These are phyloP conservation scores for Mortierella alpina DNA, from an alignment of 192 early-diverging fungal genomes.

Conservation along the genomic window DNA sequence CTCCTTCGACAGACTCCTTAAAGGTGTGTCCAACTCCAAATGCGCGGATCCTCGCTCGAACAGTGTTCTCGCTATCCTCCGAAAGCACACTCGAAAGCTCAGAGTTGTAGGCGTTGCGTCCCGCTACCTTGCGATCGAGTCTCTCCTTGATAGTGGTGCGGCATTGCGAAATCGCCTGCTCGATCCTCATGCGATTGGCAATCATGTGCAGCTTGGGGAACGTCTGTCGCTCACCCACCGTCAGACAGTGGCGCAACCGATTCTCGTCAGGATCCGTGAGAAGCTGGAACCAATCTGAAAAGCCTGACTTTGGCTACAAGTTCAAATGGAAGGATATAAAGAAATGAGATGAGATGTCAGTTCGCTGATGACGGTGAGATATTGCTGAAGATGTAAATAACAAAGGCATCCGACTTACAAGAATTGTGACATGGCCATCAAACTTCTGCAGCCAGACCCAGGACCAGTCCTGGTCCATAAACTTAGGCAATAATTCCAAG, in stretches of 20 bases:
- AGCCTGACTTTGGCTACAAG: slow-evolving; percentile 62
- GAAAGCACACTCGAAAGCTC: slow-evolving; percentile 12
- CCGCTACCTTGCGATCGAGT: slow-evolving; percentile 30
- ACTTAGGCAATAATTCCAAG: slow-evolving; percentile 78
- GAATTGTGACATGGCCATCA: slow-evolving; percentile 89
- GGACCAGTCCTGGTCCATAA: slow-evolving; percentile 84
- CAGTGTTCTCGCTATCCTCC: slow-evolving; percentile 50
- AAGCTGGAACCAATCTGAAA: slow-evolving; percentile 73
- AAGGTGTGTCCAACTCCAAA: slow-evolving; percentile 17
- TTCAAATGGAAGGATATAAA: background rate
- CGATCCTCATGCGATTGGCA: slow-evolving; percentile 77
- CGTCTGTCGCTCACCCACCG: slow-evolving; percentile 68
- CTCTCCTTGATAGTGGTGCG: slow-evolving; percentile 33
- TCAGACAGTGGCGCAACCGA: slow-evolving; percentile 67
- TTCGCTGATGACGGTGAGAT: background rate
- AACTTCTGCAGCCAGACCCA: slow-evolving; percentile 90
- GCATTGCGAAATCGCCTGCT: slow-evolving; percentile 70
- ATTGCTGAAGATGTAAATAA: background rate
- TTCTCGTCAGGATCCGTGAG: slow-evolving; percentile 71
- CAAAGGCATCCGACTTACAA: slow-evolving; percentile 51
- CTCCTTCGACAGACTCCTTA: background rate
- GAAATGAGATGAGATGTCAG: background rate
- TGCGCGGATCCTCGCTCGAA: slow-evolving; percentile 31
- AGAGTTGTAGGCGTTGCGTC: slow-evolving; percentile 3
- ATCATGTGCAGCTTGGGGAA: slow-evolving; percentile 88